Evolutionary conservation across 2,329 filamentous ascomycete species (phyloP), one percentile per base, ranked within the genome.

Genomic region (Botrytis hyacinthi): DNA sequence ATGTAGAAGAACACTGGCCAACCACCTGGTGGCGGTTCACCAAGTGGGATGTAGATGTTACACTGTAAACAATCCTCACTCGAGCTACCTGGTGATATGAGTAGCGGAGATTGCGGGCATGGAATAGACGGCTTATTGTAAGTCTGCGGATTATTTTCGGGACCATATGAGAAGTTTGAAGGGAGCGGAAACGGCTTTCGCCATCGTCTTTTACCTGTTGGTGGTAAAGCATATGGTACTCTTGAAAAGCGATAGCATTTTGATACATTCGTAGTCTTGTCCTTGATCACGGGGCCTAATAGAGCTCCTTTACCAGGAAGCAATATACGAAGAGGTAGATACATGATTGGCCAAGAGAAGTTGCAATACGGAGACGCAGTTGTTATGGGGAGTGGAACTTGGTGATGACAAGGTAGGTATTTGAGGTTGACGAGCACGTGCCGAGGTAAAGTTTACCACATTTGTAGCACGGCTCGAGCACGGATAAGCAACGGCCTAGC

Each of bases 161-260:
- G 32, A 22, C 62, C 51, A 51, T 68, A 72, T 29, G 51, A 72
- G 32, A 59, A 62, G 54, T n/a, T 44, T n/a, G 29, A 8, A 29
- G 72, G 60, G 9, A 73, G 51, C 48, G 42, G 37, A 10, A 46
- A 32, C 4, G 68, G 63, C 18, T 68, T 66, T 51, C 44, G 67
- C 65, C 65, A 73, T 60, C 72, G 32, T 51, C 67, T 54, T 26
- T 44, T 14, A 5, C 68, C 72, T 26, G 35, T 66, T 71, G 72
- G 68, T 35, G 72, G 72, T n/a, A 66, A 32, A 51, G 68, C 67
- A 59, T 73, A 73, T 12, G 72, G 72, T 14, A 73, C 48, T 26
- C 48, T 35, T 26, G 42, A 65, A 90, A 92, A 92, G 37, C 71
- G 71, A 44, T 72, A 42, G 48, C 71, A 72, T 72, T 68, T 72